A percentile compares a stretch with the other conserved stretches of the same genome.
Conservation (phyloP, 495 filamentous ascomycete species). For the Neurospora sp. region DNA sequence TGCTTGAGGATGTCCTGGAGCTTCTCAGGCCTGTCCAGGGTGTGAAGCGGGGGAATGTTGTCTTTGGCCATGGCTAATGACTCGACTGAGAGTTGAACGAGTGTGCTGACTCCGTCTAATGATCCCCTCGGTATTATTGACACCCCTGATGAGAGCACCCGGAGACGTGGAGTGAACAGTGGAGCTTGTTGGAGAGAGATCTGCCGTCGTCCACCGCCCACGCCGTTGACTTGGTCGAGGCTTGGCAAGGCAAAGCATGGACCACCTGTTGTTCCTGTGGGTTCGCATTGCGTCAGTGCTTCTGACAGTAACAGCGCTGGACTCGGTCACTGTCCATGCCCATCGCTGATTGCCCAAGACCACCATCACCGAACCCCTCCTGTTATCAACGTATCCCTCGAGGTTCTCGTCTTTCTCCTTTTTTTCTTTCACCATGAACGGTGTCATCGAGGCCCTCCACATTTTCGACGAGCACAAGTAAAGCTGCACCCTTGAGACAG, state of each 20-base stretch:
- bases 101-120: neutral
- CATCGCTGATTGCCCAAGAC: neutral
- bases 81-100: neutral
- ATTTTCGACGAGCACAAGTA: constrained; percentile 92
- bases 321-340: neutral
- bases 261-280: neutral
- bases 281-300: constrained; percentile 20
- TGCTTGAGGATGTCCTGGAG: constrained; percentile 46
- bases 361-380: neutral
- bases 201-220: constrained; percentile 4
- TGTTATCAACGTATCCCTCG: neutral
- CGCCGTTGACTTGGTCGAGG: neutral
- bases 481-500: constrained; percentile 12
- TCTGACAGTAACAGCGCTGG: neutral
- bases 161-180: neutral
- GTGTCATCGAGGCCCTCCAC: constrained; percentile 89
- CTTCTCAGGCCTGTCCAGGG: constrained; percentile 40
- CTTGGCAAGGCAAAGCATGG: neutral
- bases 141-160: neutral
- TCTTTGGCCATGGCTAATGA: constrained; percentile 29
- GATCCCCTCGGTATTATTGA: neutral
- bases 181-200: neutral
- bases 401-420: neutral
- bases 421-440: constrained; percentile 47
- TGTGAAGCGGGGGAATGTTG: constrained; percentile 26